Evolutionary conservation across 2,329 filamentous ascomycete genomes (phyloP).

Genomic region (Alternaria sp.): DNA sequence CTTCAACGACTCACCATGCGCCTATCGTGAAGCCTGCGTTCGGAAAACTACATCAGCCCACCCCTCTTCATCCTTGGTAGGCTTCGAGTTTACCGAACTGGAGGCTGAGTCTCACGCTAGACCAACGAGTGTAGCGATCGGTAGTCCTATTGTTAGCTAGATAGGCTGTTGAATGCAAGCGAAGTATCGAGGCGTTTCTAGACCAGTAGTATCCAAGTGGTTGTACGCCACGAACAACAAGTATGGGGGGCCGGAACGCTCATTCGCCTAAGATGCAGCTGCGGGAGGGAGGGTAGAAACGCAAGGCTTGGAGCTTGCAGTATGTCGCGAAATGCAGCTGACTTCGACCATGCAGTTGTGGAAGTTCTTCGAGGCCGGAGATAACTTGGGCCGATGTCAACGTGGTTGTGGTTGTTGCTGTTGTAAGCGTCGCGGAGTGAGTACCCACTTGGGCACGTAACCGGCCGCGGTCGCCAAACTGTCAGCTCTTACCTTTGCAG

Average conservation of each 20-base stretch:
- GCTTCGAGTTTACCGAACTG: neutral
- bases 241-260: neutral
- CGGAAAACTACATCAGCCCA: neutral
- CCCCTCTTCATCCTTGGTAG: neutral
- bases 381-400: neutral
- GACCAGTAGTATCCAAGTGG: neutral
- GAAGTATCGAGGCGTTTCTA: conserved; percentile 8
- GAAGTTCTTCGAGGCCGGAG: neutral
- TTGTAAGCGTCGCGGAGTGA: neutral
- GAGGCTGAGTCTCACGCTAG: neutral
- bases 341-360: neutral
- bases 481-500: neutral
- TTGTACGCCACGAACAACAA: neutral
- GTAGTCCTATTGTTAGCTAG: conserved; percentile 11
- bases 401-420: neutral
- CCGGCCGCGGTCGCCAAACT: neutral
- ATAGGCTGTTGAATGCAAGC: neutral
- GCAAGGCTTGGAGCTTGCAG: neutral
- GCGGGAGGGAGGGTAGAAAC: neutral
- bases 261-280: neutral
- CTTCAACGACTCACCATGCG: neutral
- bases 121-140: neutral
- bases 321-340: neutral
- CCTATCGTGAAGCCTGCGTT: neutral
- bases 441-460: neutral